Evolutionary conservation across 306 rosid genomes (phyloP).

Genomic region (Senna tora): DNA sequence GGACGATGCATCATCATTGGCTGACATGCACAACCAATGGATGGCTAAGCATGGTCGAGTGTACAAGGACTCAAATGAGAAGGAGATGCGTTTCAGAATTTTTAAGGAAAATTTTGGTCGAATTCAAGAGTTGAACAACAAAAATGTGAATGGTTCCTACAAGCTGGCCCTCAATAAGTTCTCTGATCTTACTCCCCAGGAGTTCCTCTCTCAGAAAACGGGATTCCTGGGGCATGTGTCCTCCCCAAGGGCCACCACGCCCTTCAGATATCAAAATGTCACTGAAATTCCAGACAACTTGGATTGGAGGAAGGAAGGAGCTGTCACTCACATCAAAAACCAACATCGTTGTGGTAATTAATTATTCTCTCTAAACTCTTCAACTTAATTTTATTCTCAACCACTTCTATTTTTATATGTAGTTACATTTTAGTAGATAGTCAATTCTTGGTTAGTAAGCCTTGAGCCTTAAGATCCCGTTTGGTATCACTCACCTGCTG

Average conservation of each 20-base stretch:
- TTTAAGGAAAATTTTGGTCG: constrained; percentile 32
- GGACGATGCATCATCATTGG: constrained; percentile 7
- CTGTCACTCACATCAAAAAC: background rate
- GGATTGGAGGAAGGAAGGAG: background rate
- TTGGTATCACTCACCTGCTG: too few relatives aligned
- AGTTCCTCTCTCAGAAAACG: background rate
- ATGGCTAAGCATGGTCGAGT: constrained; percentile 26
- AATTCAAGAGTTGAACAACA: background rate
- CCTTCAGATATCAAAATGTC: background rate
- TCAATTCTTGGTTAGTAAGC: too few relatives aligned
- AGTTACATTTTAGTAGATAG: too few relatives aligned
- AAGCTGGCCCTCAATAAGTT: constrained; percentile 33
- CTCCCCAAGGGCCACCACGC: background rate
- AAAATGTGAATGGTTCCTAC: constrained; percentile 30
- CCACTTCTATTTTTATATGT: too few relatives aligned
- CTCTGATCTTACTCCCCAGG: background rate
- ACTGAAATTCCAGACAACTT: background rate
- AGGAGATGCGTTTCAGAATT: constrained; percentile 32
- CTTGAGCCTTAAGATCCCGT: too few relatives aligned
- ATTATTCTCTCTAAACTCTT: too few relatives aligned
- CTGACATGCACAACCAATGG: constrained; percentile 31
- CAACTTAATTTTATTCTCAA: too few relatives aligned
- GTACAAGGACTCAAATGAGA: background rate
- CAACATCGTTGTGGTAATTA: background rate
- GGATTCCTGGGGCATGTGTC: background rate